phyloP scores from a whole-genome alignment of 805 yeast genomes.

The Hermanozyma aechmeae region DNA sequence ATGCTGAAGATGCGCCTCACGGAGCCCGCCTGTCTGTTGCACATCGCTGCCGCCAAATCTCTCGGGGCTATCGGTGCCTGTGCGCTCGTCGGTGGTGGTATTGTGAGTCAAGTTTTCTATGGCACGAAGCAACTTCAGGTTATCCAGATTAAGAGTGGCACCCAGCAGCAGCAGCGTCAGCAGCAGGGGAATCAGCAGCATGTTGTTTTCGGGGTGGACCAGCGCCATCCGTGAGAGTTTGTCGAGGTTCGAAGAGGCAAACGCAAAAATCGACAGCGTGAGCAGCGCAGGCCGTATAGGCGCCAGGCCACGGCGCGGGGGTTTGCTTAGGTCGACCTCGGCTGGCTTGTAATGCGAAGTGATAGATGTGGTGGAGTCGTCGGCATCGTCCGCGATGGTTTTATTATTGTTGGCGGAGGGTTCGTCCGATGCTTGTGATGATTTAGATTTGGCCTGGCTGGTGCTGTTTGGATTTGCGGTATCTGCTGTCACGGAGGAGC shows the following conservation, averaged over 20 bases:
- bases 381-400: too few species aligned
- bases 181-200: slow-evolving; percentile 2
- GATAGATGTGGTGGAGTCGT: neutral
- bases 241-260: neutral
- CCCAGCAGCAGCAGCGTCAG: neutral
- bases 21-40: neutral
- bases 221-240: slow-evolving; percentile 1
- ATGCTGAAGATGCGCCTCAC: slow-evolving; percentile 17
- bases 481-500: slow-evolving; percentile 16
- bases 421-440: too few species aligned
- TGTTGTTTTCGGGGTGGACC: slow-evolving; percentile 3
- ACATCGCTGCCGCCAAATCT: neutral
- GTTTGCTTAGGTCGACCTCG: slow-evolving; percentile 7
- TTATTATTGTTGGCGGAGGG: too few species aligned
- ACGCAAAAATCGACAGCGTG: neutral
- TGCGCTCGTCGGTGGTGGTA: slow-evolving; percentile 4
- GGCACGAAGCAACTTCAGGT: slow-evolving; percentile 11
- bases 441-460: neutral
- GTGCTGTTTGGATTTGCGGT: slow-evolving; percentile 3
- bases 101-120: slow-evolving; percentile 9
- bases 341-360: slow-evolving; percentile 8
- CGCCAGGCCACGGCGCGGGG: slow-evolving; percentile 11
- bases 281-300: too few species aligned
- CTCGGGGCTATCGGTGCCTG: slow-evolving; percentile 1
- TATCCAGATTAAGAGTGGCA: slow-evolving; percentile 1